Conservation (phyloP, 116 monocot genomes). For the Cymodocea nodosa region DNA sequence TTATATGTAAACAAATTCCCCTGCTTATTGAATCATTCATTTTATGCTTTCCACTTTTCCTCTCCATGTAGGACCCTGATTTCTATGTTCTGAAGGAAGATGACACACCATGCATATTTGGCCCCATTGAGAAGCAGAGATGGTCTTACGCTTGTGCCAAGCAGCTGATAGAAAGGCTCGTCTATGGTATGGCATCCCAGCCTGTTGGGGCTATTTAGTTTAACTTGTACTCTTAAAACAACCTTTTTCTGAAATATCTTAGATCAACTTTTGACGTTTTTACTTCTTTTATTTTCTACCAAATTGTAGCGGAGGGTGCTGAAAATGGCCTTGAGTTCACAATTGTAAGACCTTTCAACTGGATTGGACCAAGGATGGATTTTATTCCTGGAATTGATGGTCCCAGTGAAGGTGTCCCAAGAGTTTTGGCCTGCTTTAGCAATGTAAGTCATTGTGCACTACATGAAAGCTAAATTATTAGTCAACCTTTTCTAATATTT, state of each 20-base stretch:
- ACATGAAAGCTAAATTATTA: too few species aligned
- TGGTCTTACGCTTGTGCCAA: constrained; percentile 98
- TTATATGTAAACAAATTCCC: too few species aligned
- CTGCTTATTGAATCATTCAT: too few species aligned
- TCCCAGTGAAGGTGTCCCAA: constrained; percentile 89
- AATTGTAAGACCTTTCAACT: constrained; percentile 90
- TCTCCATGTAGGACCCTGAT: constrained; percentile 43
- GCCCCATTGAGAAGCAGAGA: constrained; percentile 82
- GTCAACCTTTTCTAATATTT: too few species aligned
- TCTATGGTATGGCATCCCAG: constrained; percentile 38
- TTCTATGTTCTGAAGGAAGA: constrained; percentile 86
- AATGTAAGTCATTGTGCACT: constrained; percentile 11
- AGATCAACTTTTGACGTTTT: neutral
- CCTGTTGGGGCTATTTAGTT: neutral
- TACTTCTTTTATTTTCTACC: neutral
- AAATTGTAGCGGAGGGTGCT: constrained; percentile 71
- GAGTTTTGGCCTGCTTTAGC: constrained; percentile 90
- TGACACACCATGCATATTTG: constrained; percentile 83
- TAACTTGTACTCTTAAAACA: too few species aligned
- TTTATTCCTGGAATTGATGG: constrained; percentile 97
- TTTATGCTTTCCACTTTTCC: too few species aligned
- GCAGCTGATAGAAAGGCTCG: constrained; percentile 88
- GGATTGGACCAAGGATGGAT: constrained; percentile 98
- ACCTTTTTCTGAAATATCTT: too few species aligned
- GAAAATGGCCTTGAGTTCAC: constrained; percentile 88